Base-by-base conservation (phyloP, 225 moss, liverwort and hornwort genomes). In the Bryoerythrophyllum caledonicum region DNA sequence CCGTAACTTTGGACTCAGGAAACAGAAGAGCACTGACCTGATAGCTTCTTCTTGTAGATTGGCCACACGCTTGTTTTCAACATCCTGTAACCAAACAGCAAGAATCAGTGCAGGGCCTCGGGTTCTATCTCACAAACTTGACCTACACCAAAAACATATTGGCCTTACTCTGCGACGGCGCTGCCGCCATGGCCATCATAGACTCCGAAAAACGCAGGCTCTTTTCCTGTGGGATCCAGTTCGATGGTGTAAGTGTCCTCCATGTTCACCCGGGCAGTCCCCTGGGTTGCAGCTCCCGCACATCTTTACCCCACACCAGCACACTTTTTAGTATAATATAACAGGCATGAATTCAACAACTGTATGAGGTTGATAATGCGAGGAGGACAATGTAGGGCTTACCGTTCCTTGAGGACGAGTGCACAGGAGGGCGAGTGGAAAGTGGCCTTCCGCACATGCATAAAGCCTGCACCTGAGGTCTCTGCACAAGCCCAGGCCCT, bases 101-200 rank as follows among this genome's bases (percentile, higher is more conserved):
- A 51, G 20, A 25, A 15, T 84, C 25, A 66, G 62, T 63, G 63
- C 35, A 74, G 49, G 48, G 57, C 17, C 40, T 37, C 16, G 30
- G n/a, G 3, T 4, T 15, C 38, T 21, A 24, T 43, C 41, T 48
- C 23, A 24, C 13, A 55, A 68, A 13, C 11, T 15, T 30, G 14
- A 32, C 58, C 11, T 5, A 40, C 40, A 17, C 41, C 71, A 20
- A 41, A 55, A 57, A 25, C 19, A 32, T 32, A 32, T 14, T 1
- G 27, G 25, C 27, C 82, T 68, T 80, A 97, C 94, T 94, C 93
- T 73, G 97, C 74, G 65, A 99, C 97, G 13, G 97, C 97, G 28
- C 34, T 75, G 75, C 97, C 97, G 64, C 97, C 97, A 55, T 99
- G 97, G 20, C 97, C 97, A 80, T 99, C 97, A 53, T 86, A 99